Conservation (phyloP, 495 filamentous ascomycete species). For the Peziza echinospora region DNA sequence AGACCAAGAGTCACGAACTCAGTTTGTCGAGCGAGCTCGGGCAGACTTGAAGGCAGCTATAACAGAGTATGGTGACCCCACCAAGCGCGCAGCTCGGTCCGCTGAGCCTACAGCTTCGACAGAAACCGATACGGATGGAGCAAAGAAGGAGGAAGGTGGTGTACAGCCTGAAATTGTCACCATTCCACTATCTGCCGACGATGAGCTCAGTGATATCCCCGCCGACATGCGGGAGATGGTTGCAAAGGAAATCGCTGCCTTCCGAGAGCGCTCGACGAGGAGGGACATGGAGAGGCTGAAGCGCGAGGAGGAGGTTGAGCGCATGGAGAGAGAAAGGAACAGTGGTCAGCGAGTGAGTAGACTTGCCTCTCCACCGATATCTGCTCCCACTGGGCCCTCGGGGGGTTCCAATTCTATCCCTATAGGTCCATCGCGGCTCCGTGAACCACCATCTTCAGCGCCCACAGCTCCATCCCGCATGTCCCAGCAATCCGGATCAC, state of each 20-base stretch:
- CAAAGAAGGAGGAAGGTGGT: slow-evolving; percentile 16
- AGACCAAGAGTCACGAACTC: slow-evolving; percentile 39
- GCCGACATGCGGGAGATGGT: slow-evolving; percentile 94
- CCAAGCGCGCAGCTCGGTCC: slow-evolving; percentile 30
- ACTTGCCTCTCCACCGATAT: slow-evolving; percentile 35
- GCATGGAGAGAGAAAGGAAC: slow-evolving; percentile 57
- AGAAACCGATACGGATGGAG: slow-evolving; percentile 25
- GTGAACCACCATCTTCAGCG: slow-evolving; percentile 6
- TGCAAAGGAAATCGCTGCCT: slow-evolving; percentile 79
- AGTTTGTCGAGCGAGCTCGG: slow-evolving; percentile 48
- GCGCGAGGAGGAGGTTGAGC: slow-evolving; percentile 79
- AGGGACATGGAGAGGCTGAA: slow-evolving; percentile 72
- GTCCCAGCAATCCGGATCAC: slow-evolving; percentile 50
- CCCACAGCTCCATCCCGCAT: slow-evolving; percentile 8
- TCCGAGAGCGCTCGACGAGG: slow-evolving; percentile 70
- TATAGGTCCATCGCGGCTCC: slow-evolving; percentile 39
- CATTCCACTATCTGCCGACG: slow-evolving; percentile 71
- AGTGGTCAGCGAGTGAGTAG: slow-evolving; percentile 40
- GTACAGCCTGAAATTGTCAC: slow-evolving; percentile 67
- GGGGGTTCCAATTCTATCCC: slow-evolving; percentile 67
- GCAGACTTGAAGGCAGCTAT: slow-evolving; percentile 39
- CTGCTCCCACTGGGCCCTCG: slow-evolving; percentile 44
- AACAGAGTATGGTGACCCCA: slow-evolving; percentile 49
- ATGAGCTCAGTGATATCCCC: slow-evolving; percentile 89
- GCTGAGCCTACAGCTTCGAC: slow-evolving; percentile 30